Percentiles rank a stretch among this genome's conserved stretches.
Evolutionary conservation across 345 rosid genomes (phyloP).

Genomic region (Acer yangbiense): DNA sequence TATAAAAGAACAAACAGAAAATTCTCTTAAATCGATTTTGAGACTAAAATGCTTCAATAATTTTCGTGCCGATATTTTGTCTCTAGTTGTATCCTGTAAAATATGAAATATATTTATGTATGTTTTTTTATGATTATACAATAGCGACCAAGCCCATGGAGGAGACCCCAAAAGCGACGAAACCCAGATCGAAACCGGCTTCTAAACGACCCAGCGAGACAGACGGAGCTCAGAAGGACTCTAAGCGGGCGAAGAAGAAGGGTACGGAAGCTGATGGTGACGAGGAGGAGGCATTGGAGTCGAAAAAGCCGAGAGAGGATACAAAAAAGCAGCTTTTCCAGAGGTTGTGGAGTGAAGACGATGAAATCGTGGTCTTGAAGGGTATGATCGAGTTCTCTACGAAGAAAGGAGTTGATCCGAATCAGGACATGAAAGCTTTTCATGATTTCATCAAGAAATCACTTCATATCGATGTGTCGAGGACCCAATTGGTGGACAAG

Average conservation of each 20-base stretch:
- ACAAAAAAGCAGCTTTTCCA: conserved; percentile 45
- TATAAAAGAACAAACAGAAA: no score
- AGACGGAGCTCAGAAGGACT: conserved; percentile 1
- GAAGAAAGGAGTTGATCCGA: conserved; percentile 38
- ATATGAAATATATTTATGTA: no score
- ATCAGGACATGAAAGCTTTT: conserved; percentile 39
- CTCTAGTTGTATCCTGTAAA: no score
- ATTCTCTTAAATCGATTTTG: no score
- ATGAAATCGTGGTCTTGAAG: conserved; percentile 47
- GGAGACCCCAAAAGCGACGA: conserved; percentile 21
- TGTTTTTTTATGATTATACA: no score
- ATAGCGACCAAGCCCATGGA: conserved; percentile 30
- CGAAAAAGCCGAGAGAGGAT: conserved; percentile 39
- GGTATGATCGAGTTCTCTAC: conserved; percentile 41
- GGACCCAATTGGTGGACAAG: conserved; percentile 44
- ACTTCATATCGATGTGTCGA: conserved; percentile 38
- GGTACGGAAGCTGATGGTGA: conserved; percentile 3
- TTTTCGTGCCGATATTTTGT: no score
- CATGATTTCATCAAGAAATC: conserved; percentile 42
- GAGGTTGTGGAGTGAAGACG: conserved; percentile 50
- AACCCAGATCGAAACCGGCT: conserved; percentile 19
- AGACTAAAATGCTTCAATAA: no score
- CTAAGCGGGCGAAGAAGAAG: conserved; percentile 39
- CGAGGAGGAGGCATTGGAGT: conserved; percentile 17
- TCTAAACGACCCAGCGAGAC: conserved; percentile 29